Conservation (phyloP, 306 rosid species). For the Prunus persica region DNA sequence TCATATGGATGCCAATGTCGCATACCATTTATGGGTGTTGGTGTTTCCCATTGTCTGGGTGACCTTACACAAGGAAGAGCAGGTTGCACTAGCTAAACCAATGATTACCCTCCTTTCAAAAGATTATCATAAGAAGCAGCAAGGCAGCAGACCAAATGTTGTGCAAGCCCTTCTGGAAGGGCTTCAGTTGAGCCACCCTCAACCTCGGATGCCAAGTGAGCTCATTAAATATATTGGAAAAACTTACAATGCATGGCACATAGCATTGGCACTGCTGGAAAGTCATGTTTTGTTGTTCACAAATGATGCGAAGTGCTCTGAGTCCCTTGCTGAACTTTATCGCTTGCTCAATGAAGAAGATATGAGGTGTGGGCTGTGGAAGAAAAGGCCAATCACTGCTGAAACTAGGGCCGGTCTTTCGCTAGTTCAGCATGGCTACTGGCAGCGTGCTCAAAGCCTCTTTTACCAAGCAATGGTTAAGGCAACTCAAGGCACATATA, state of each 20-base stretch:
- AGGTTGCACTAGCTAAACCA: slow-evolving; percentile 88
- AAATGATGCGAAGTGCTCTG: slow-evolving; percentile 85
- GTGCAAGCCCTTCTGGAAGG: slow-evolving; percentile 99
- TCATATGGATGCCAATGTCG: slow-evolving; percentile 94
- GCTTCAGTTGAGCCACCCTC: slow-evolving; percentile 98
- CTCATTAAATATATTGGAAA: slow-evolving; percentile 96
- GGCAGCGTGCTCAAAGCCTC: slow-evolving; percentile 99
- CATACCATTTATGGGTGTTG: slow-evolving; percentile 98
- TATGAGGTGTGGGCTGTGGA: slow-evolving; percentile 99
- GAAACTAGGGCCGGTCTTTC: slow-evolving; percentile 99
- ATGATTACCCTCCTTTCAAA: slow-evolving; percentile 91
- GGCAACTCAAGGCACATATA: slow-evolving; percentile 98
- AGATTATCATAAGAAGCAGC: slow-evolving; percentile 96
- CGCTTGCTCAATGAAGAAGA: slow-evolving; percentile 97
- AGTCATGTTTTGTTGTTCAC: slow-evolving; percentile 91
- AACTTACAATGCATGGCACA: slow-evolving; percentile 99
- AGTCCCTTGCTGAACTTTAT: slow-evolving; percentile 95
- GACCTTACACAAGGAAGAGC: slow-evolving; percentile 93
- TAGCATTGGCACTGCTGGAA: slow-evolving; percentile 89
- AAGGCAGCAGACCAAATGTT: slow-evolving; percentile 89
- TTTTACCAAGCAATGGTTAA: slow-evolving; percentile 98
- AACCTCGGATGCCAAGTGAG: slow-evolving; percentile 99
- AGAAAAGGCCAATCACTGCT: slow-evolving; percentile 81
- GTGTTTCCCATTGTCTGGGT: slow-evolving; percentile 99
- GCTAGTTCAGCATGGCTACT: slow-evolving; percentile 96